A percentile compares a stretch with the other conserved stretches of the same genome.
Conservation (phyloP, 768 basidiomycete genomes). For the Macrocybe gigantea region DNA sequence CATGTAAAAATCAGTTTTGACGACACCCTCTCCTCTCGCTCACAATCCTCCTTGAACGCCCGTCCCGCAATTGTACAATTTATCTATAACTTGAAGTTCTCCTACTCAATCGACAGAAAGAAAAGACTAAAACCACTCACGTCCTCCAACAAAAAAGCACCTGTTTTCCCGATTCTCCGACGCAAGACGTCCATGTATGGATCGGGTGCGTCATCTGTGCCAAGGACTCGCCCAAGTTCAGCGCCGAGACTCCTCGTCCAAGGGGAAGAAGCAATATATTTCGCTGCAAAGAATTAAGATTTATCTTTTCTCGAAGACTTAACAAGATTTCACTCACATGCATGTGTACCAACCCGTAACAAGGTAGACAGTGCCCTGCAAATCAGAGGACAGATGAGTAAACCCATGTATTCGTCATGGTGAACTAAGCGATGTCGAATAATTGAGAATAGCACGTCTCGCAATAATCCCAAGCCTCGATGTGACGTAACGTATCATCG, state of each 20-base stretch:
- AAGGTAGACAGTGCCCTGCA: conserved; percentile 43
- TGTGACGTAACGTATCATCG: conserved; percentile 30
- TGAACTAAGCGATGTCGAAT: conserved; percentile 36
- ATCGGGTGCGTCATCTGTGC: conserved; percentile 4
- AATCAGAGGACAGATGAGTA: conserved; percentile 43
- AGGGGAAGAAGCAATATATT: conserved; percentile 32
- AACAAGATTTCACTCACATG: conserved; percentile 17
- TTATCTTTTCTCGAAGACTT: neutral
- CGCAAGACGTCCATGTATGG: conserved; percentile 23
- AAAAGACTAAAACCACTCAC: too few species aligned
- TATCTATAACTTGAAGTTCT: too few species aligned
- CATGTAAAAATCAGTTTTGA: too few species aligned
- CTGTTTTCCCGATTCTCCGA: conserved; percentile 17
- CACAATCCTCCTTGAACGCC: too few species aligned
- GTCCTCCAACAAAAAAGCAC: too few species aligned
- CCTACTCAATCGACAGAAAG: too few species aligned
- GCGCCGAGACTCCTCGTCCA: conserved; percentile 44
- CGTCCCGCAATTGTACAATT: too few species aligned
- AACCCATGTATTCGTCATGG: conserved; percentile 44
- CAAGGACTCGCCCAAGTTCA: conserved; percentile 27
- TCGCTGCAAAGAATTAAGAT: conserved; percentile 11
- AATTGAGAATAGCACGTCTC: conserved; percentile 43
- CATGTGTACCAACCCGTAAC: conserved; percentile 15
- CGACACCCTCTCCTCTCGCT: too few species aligned
- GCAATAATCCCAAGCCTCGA: conserved; percentile 53